These are phyloP conservation scores for Pythium oligandrum DNA, from an alignment of 352 stramenopile species.

Conservation along the genomic window DNA sequence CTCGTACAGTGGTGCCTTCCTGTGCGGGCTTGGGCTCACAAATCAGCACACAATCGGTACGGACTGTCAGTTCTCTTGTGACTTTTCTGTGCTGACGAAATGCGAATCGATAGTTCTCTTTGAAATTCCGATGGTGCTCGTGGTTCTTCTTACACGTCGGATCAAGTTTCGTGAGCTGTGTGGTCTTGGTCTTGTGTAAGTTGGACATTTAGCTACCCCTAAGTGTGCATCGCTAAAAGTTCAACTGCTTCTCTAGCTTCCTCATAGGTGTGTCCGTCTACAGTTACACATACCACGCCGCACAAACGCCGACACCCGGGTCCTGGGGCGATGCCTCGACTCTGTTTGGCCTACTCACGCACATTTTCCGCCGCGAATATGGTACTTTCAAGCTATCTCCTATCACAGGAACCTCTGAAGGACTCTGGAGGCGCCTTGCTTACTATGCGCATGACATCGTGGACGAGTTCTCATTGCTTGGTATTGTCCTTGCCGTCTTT, in stretches of 20 bases:
- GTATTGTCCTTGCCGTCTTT: slow-evolving; percentile 15
- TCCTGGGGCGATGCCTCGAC: slow-evolving; percentile 90
- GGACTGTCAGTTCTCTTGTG: neutral
- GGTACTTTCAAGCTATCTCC: slow-evolving; percentile 89
- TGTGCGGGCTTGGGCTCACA: slow-evolving; percentile 85
- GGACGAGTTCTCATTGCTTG: slow-evolving; percentile 23
- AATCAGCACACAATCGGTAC: slow-evolving; percentile 92
- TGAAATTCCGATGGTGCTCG: slow-evolving; percentile 72
- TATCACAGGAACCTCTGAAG: slow-evolving; percentile 29
- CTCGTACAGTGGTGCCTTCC: slow-evolving; percentile 58
- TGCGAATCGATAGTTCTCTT: slow-evolving; percentile 63
- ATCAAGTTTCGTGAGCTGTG: neutral
- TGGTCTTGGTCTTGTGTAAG: too few relatives aligned
- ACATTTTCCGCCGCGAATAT: slow-evolving; percentile 88
- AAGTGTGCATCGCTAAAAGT: slow-evolving; percentile 36
- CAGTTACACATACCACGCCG: slow-evolving; percentile 23
- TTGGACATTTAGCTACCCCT: neutral
- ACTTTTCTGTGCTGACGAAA: neutral
- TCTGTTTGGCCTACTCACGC: slow-evolving; percentile 46
- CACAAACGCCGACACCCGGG: slow-evolving; percentile 33
- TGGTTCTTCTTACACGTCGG: slow-evolving; percentile 32
- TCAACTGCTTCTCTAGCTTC: slow-evolving; percentile 16
- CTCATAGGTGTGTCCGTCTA: slow-evolving; percentile 28
- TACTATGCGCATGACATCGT: slow-evolving; percentile 25
- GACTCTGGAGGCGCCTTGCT: slow-evolving; percentile 16